Conservation (phyloP, 257 asterid species). For the Gentiana macrophylla region DNA sequence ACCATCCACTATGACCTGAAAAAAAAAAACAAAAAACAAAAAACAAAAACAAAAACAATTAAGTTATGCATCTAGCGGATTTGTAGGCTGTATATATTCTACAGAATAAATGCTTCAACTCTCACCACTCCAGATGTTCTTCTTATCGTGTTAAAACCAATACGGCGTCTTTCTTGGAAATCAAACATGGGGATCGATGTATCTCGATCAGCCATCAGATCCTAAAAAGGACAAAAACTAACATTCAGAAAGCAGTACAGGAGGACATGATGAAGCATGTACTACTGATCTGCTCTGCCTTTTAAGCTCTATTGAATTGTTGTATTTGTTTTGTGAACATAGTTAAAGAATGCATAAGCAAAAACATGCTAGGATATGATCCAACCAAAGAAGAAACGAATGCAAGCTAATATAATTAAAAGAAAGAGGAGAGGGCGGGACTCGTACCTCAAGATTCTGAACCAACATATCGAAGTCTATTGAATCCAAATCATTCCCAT, state of each 20-base stretch:
- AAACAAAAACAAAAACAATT: constrained; percentile 9
- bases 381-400: too few species aligned
- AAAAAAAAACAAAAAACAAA: background rate
- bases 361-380: too few species aligned
- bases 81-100: background rate
- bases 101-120: constrained; percentile 10
- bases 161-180: constrained; percentile 77
- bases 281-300: constrained; percentile 1
- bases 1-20: constrained; percentile 89
- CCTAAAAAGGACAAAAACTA: constrained; percentile 30
- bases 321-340: background rate
- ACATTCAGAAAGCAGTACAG: background rate
- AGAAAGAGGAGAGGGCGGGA: constrained; percentile 1
- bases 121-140: constrained; percentile 85
- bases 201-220: constrained; percentile 70
- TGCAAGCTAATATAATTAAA: background rate
- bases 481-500: constrained; percentile 78
- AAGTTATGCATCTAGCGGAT: constrained; percentile 11
- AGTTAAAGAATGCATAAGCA: background rate
- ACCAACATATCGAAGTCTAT: constrained; percentile 87
- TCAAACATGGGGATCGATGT: constrained; percentile 65
- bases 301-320: background rate
- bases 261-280: background rate
- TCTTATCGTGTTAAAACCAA: constrained; percentile 48
- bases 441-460: constrained; percentile 81